phyloP scores from a whole-genome alignment of 352 stramenopile genomes.

The Pythium guiyangense region DNA sequence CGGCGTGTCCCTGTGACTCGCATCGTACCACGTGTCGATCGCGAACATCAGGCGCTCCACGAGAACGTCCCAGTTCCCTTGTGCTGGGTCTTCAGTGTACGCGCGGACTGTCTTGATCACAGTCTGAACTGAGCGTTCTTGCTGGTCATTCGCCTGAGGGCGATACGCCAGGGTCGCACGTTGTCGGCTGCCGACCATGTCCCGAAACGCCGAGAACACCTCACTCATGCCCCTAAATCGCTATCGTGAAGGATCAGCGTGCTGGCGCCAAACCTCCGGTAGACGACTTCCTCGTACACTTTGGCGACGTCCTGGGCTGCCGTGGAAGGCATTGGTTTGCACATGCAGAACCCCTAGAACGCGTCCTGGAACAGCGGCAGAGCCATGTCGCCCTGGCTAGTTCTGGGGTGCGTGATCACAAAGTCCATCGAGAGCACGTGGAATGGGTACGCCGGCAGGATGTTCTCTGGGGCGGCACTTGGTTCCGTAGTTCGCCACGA shows the following conservation, averaged over 20 bases:
- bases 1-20: constrained; percentile 5
- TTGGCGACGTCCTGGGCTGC: constrained; percentile 17
- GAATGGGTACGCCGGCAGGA: constrained; percentile 1
- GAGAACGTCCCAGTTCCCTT: constrained; percentile 28
- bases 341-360: constrained; percentile 21
- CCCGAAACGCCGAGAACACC: constrained; percentile 19
- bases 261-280: constrained; percentile 19
- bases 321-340: constrained; percentile 11
- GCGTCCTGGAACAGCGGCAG: constrained; percentile 22
- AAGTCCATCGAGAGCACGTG: constrained; percentile 11
- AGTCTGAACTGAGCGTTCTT: constrained; percentile 26
- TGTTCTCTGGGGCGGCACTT: neutral
- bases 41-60: constrained; percentile 21
- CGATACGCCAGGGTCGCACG: constrained; percentile 26
- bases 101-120: constrained; percentile 15
- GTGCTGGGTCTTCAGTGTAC: constrained; percentile 17
- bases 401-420: constrained; percentile 1
- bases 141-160: constrained; percentile 28
- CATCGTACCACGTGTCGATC: constrained; percentile 16
- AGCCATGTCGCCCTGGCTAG: neutral
- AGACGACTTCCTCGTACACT: constrained; percentile 20
- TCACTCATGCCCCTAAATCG: constrained; percentile 26
- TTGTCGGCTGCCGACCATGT: constrained; percentile 19
- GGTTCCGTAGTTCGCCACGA: neutral
- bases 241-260: constrained; percentile 18